Percentiles rank a stretch among this genome's conserved stretches.
These are phyloP conservation scores for Fulvia fulva DNA, from an alignment of 2,329 filamentous ascomycete genomes.

Conservation along the genomic window DNA sequence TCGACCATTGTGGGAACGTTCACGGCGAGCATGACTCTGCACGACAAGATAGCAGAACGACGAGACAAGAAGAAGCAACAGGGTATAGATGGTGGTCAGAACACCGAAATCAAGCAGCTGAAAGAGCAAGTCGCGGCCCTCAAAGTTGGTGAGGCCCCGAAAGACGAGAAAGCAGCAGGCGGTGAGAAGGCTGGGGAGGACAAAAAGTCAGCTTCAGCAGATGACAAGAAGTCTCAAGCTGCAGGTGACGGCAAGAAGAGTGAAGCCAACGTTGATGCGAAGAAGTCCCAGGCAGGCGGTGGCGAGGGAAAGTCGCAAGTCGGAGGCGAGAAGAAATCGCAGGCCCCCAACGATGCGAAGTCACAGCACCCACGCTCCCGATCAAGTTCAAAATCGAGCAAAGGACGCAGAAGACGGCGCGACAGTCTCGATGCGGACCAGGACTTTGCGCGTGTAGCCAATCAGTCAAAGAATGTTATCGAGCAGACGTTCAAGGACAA, in stretches of 20 bases:
- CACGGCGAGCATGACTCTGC: conserved; percentile 42
- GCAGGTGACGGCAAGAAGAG: conserved; percentile 7
- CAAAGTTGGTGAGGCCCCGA: conserved; percentile 23
- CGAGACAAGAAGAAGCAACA: conserved; percentile 36
- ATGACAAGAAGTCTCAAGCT: conserved; percentile 10
- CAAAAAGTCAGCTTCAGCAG: background rate
- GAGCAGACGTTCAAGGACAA: conserved; percentile 21
- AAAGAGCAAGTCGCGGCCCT: conserved; percentile 28
- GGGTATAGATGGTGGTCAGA: conserved; percentile 21
- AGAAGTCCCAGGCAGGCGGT: conserved; percentile 4
- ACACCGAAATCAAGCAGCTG: conserved; percentile 22
- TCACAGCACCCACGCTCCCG: conserved; percentile 11
- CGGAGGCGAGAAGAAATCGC: background rate
- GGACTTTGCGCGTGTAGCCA: conserved; percentile 2
- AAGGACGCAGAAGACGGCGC: background rate
- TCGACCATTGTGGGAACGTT: conserved; percentile 45
- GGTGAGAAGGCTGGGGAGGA: conserved; percentile 3
- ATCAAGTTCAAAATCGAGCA: conserved; percentile 14
- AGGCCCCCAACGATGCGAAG: conserved; percentile 9
- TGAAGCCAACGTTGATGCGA: conserved; percentile 11
- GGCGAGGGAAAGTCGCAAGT: background rate
- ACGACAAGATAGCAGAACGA: conserved; percentile 36
- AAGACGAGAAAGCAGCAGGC: conserved; percentile 16
- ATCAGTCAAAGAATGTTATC: conserved; percentile 20
- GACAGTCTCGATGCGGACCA: conserved; percentile 7